Percentiles rank a stretch among this genome's conserved stretches.
Evolutionary conservation across 148 eudicot species (phyloP).

Genomic region (Chenopodium quinoa): DNA sequence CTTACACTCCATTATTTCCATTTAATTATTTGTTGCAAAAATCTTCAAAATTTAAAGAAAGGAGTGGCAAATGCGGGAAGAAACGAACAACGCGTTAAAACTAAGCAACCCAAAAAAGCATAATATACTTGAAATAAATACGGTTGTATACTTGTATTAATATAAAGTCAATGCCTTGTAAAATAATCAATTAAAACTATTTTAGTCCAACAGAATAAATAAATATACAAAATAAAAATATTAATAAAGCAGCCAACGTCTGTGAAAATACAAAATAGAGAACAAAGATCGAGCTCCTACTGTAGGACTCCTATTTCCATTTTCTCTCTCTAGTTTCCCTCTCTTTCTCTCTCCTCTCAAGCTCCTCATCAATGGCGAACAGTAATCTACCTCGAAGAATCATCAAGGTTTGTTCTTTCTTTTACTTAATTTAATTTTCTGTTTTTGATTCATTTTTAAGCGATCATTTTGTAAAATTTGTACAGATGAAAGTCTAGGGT

Average conservation of each 20-base stretch:
- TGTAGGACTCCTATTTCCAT: background rate
- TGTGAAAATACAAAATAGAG: background rate
- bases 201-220: background rate
- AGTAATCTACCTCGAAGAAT: slow-evolving; percentile 40
- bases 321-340: slow-evolving; percentile 19
- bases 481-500: slow-evolving; percentile 20
- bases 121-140: background rate
- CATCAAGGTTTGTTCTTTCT: slow-evolving; percentile 30
- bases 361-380: slow-evolving; percentile 30
- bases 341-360: slow-evolving; percentile 10
- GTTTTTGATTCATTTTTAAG: background rate
- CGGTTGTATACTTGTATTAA: too few species aligned
- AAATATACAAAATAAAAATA: too few species aligned
- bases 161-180: slow-evolving; percentile 1
- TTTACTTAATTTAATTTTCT: background rate
- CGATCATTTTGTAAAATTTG: background rate
- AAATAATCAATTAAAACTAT: background rate
- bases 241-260: background rate
- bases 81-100: slow-evolving; percentile 15
- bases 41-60: background rate
- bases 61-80: background rate
- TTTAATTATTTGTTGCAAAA: too few species aligned
- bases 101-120: slow-evolving; percentile 1
- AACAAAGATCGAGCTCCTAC: background rate
- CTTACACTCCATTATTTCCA: too few species aligned